A percentile compares a stretch with the other conserved stretches of the same genome.
These are phyloP conservation scores for Xylaria palmicola DNA, from an alignment of 495 filamentous ascomycete species.

Conservation along the genomic window DNA sequence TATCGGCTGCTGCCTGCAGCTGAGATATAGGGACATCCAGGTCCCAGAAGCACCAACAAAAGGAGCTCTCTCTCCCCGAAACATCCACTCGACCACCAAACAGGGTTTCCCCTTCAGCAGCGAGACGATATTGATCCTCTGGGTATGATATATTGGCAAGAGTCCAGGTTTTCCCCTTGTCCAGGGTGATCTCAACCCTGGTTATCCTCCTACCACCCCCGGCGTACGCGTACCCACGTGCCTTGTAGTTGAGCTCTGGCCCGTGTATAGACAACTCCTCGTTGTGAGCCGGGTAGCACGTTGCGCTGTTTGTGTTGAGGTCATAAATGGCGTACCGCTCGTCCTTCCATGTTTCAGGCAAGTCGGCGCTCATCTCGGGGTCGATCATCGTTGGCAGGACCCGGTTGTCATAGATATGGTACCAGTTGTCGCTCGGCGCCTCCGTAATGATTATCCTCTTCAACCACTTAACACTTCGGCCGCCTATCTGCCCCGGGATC, in stretches of 20 bases:
- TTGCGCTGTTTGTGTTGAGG: conserved; percentile 83
- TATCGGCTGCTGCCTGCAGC: conserved; percentile 63
- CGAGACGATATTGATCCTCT: conserved; percentile 81
- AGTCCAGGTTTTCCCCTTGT: conserved; percentile 80
- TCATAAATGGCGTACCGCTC: conserved; percentile 96
- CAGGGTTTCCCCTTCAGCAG: conserved; percentile 58
- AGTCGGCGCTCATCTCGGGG: conserved; percentile 73
- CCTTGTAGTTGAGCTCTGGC: conserved; percentile 55
- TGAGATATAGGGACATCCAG: conserved; percentile 65
- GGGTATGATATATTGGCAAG: conserved; percentile 81
- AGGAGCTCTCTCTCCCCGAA: conserved; percentile 75
- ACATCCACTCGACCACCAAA: conserved; percentile 82
- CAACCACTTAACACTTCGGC: conserved; percentile 93
- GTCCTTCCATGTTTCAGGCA: conserved; percentile 82
- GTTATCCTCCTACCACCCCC: conserved; percentile 87
- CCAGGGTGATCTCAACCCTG: conserved; percentile 79
- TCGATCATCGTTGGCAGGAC: conserved; percentile 87
- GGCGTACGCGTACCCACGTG: conserved; percentile 84
- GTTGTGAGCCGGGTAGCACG: conserved; percentile 78
- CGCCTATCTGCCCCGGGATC: conserved; percentile 92
- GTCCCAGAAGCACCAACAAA: conserved; percentile 96
- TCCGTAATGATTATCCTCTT: conserved; percentile 79
- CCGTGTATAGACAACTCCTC: conserved; percentile 61
- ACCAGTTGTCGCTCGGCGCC: conserved; percentile 88
- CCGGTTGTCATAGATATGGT: conserved; percentile 93